Base-by-base conservation (phyloP, 2,329 filamentous ascomycete genomes). In the Monosporascus ibericus region DNA sequence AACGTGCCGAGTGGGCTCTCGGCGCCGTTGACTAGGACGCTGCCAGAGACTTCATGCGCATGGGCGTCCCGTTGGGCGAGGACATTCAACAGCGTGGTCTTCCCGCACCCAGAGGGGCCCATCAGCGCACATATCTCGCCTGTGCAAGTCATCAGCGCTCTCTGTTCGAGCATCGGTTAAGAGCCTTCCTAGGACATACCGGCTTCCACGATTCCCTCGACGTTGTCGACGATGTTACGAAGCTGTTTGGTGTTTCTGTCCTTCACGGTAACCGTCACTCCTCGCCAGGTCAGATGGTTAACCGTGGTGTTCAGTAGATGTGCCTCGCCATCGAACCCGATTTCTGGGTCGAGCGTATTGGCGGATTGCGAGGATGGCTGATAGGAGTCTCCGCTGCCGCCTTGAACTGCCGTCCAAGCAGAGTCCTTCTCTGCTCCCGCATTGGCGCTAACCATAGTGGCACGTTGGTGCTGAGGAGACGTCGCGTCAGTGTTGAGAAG, bases 61-160 rank as follows among this genome's bases (percentile, higher is more conserved):
- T 78, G 78, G 1, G 80, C 74, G 11, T 79, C 80, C 18, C 85
- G 76, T 52, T 82, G 80, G 6, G 90, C 89, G 15, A 95, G 81
- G 5, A 88, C 82, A 65, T 95, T 92, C 37, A 95, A 77, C 0
- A 95, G 77, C 0, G 90, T 95, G 0, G 90, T 94, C 69, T 95
- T 95, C 48, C 90, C 90, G 52, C 82, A 79, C 5, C 80, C 80
- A 34, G 75, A 79, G 8, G 89, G 89, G 24, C 90, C 90, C 88
- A 95, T 92, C 46, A 95, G 70, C 39, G 90, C 90, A 55, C 90
- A 78, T 42, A 92, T 73, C 62, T 91, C 85, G 30, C 87, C 88
- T 76, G 22, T 17, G 18, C 20, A 8, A 8, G 30, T 14, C 30
- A 34, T 34, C 5, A 34, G 30, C 30, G 5, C 30, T 34, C 9